Evolutionary conservation across 2,329 filamentous ascomycete genomes (phyloP), one percentile per base, ranked within the genome.

Genomic region (Hypoxylon sp.): DNA sequence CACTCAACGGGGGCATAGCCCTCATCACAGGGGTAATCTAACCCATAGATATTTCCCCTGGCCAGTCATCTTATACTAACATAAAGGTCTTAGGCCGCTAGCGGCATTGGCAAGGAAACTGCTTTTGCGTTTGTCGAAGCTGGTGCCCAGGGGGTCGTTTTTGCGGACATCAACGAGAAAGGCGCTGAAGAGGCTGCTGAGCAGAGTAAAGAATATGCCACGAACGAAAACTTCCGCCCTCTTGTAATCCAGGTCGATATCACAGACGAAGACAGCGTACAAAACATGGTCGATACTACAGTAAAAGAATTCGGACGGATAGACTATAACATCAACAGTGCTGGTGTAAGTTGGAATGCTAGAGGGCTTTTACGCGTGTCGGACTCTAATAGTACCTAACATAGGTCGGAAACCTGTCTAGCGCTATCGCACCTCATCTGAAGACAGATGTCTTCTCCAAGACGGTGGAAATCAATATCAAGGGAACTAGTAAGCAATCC

Each of bases 281-380:
- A 61, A 11, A 30, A 5, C 4, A 43, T 61, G 23, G 59, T 67
- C 6, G 9, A 30, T 1, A 8, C 30, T 0, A 30, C 52, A 0
- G 11, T 61, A 0, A 32, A 32, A 5, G 46, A 53, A 27, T 64
- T 67, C 12, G 51, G 61, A 32, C 50, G 65, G 0, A 51, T 67
- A 6, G 61, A 67, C n/a, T 64, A 64, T 23, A 34, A n/a, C 21
- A 23, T 61, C 2, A 57, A 63, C 19, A 54, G 51, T 12, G 65
- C 65, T 2, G 65, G 60, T 2, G 60, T 67, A 29, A 56, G 37
- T 29, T 14, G 11, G 1, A 5, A 16, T 32, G 27, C 46, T 2
- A 6, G 29, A 12, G 2, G 4, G 27, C 14, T 5, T 5, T 14
- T 12, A n/a, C 19, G 32, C 8, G 34, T 6, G 1, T 1, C 8